These are phyloP conservation scores for Hymenochaete sp. DNA, from an alignment of 1,284 basidiomycete genomes.

Conservation along the genomic window DNA sequence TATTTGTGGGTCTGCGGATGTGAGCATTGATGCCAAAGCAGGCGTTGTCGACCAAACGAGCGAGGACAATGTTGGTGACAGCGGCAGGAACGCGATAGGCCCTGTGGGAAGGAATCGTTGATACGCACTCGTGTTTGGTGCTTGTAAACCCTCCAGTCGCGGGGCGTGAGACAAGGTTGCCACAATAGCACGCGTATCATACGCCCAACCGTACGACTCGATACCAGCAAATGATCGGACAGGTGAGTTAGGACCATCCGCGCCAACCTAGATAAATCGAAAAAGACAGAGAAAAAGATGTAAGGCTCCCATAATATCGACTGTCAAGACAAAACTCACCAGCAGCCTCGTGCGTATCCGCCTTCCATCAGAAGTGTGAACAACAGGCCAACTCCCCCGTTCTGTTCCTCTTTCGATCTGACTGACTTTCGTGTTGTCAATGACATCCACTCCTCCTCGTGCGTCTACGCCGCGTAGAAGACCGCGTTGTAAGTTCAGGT, in stretches of 20 bases:
- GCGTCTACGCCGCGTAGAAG: constrained; percentile 52
- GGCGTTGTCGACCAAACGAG: constrained; percentile 95
- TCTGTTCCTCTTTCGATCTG: constrained; percentile 38
- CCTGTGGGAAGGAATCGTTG: constrained; percentile 95
- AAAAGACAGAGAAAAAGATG: not conserved
- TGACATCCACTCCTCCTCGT: constrained; percentile 39
- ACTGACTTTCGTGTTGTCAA: constrained; percentile 63
- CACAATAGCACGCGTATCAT: constrained; percentile 86
- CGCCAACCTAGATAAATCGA: constrained; percentile 62
- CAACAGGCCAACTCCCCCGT: constrained; percentile 61
- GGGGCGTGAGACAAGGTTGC: constrained; percentile 75
- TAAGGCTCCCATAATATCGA: too few relatives aligned
- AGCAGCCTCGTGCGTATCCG: constrained; percentile 62
- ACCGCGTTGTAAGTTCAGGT: constrained; percentile 82
- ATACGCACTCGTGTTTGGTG: constrained; percentile 76
- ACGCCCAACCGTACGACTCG: constrained; percentile 85
- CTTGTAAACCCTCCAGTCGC: constrained; percentile 41
- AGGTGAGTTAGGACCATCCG: constrained; percentile 93
- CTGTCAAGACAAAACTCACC: constrained; percentile 34
- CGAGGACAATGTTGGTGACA: constrained; percentile 72
- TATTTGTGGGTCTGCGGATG: constrained; percentile 56
- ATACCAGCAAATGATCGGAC: constrained; percentile 86
- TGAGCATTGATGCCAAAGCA: constrained; percentile 64
- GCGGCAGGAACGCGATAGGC: constrained; percentile 89
- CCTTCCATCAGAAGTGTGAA: constrained; percentile 58